Conservation (phyloP, 2,329 filamentous ascomycete genomes). For the Ascochyta fabae region DNA sequence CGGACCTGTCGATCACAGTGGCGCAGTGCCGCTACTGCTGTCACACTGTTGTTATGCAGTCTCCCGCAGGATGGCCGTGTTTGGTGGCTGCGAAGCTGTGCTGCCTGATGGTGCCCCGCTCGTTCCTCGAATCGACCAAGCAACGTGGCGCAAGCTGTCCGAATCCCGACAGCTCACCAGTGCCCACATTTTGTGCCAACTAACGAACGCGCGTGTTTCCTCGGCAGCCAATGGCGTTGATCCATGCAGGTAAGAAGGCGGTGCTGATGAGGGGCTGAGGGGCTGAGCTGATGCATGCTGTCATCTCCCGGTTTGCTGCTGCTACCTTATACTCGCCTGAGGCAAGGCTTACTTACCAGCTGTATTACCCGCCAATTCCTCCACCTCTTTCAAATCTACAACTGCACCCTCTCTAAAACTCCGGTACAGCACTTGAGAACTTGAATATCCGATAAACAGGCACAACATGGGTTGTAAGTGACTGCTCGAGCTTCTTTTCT, state of each 20-base stretch:
- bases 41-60: neutral
- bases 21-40: constrained; percentile 1
- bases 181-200: constrained; percentile 5
- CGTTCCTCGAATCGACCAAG: constrained; percentile 13
- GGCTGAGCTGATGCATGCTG: constrained; percentile 14
- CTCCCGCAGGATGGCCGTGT: constrained; percentile 6
- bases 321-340: constrained; percentile 15
- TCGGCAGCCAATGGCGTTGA: neutral
- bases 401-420: constrained; percentile 2
- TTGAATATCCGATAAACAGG: neutral
- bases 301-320: constrained; percentile 10
- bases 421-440: neutral
- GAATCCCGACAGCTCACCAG: constrained; percentile 9
- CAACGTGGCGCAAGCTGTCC: constrained; percentile 17
- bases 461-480: constrained; percentile 19
- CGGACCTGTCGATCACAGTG: constrained; percentile 15
- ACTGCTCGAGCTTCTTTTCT: neutral
- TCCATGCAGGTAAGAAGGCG: constrained; percentile 5
- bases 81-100: neutral
- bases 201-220: neutral
- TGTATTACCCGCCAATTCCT: constrained; percentile 11
- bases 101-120: constrained; percentile 2
- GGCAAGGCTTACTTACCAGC: constrained; percentile 14
- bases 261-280: constrained; percentile 15
- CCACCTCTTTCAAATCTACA: neutral